Evolutionary conservation across 2,329 filamentous ascomycete genomes (phyloP), one percentile per base, ranked within the genome.

Genomic region (Nothophaeocryptopus gaeumannii): DNA sequence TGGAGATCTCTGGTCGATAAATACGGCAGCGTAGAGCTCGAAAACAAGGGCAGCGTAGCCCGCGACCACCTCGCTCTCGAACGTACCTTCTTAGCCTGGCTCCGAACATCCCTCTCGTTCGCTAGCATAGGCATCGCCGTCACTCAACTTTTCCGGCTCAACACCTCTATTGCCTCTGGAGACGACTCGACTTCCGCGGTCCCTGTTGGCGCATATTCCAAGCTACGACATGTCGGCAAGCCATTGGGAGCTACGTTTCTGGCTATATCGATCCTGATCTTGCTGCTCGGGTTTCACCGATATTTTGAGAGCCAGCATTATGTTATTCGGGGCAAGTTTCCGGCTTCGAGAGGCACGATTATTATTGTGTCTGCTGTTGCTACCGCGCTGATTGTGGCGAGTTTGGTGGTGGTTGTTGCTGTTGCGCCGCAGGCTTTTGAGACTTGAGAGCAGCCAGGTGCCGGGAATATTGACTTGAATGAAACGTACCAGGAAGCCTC

Each of bases 41-140:
- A 93, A 69, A 93, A 93, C 64, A 92, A 89, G 70, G 88, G 88
- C 34, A 89, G 85, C 64, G 88, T 92, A 34, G 88, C 88, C 9
- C 76, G 88, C 62, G 88, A 93, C 69, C 88, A 93, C 72, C 73
- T 93, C 47, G 88, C 88, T 15, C 72, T 93, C 41, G 88, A 93
- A 70, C 80, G 88, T 14, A 93, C 88, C 0, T 93, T 92, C 69
- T 80, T 93, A 30, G 88, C 88, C 47, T 93, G 88, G 88, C 78
- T 93, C 37, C 81, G 88, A 45, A 93, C 88, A 2, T 90, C 86
- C 2, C 78, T 93, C 32, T 83, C 86, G 16, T 93, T 93, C 63
- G 86, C 88, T 9, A 86, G 81, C 31, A 92, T 93, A 58, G 88
- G 88, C 50, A 87, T 93, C 52, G 88, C 87, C 37, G 80, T 93